phyloP scores from a whole-genome alignment of 139 green algal genomes.

The Coccomyxa sp. region DNA sequence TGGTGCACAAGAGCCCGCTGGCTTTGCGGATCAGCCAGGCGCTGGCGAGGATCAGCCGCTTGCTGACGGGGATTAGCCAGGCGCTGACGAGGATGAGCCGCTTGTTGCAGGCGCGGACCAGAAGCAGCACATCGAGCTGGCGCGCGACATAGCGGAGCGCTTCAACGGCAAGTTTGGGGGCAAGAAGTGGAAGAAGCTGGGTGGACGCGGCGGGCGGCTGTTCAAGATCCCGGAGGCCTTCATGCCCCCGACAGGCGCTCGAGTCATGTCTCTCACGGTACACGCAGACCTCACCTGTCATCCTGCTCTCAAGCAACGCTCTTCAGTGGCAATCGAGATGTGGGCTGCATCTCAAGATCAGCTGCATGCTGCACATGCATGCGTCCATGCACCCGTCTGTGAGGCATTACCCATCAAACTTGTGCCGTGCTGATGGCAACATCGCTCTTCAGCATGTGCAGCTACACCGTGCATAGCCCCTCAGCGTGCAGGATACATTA shows the following conservation, averaged over 20 bases:
- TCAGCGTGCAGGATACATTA: too few species aligned
- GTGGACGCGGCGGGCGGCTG: conserved; percentile 72
- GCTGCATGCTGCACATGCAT: not conserved
- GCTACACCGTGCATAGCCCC: too few species aligned
- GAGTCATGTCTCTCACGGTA: conserved; percentile 93
- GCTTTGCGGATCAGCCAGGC: too few species aligned
- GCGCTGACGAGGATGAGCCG: not conserved
- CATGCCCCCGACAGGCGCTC: conserved; percentile 86
- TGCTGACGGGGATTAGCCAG: too few species aligned
- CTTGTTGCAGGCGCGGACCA: conserved; percentile 85
- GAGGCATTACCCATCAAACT: too few species aligned
- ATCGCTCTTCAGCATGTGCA: too few species aligned
- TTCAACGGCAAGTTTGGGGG: conserved; percentile 92
- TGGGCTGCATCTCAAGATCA: not conserved
- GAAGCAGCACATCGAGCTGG: conserved; percentile 87
- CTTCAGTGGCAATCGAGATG: not conserved
- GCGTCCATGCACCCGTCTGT: too few species aligned
- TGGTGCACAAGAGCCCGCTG: too few species aligned
- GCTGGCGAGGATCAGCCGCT: too few species aligned
- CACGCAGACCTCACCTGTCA: not conserved
- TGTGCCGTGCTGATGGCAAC: too few species aligned
- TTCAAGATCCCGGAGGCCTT: conserved; percentile 86
- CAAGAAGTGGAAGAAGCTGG: conserved; percentile 96
- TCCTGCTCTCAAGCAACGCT: not conserved
- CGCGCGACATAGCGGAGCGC: conserved; percentile 62